Percentiles rank a stretch among this genome's conserved stretches.
Evolutionary conservation across 352 stramenopile genomes (phyloP).

Genomic region (Globisporangium irregulare): DNA sequence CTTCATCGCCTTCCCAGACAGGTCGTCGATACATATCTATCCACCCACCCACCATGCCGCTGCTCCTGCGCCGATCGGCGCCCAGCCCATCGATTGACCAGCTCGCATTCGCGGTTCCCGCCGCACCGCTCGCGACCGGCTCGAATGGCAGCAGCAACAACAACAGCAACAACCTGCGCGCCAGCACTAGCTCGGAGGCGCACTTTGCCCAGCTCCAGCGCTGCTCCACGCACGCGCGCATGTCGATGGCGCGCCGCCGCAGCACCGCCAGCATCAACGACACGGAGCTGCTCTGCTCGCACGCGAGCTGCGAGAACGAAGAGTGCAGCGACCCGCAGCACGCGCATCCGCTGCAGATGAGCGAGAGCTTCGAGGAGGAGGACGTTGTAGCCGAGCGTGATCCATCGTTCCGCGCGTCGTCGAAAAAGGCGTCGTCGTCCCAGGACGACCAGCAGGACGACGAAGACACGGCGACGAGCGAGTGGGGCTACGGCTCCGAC

Average conservation of each 20-base stretch:
- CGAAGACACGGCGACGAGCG: slow-evolving; percentile 32
- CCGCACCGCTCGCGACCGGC: slow-evolving; percentile 24
- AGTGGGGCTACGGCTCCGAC: slow-evolving; percentile 35
- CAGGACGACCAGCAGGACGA: slow-evolving; percentile 33
- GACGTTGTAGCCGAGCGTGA: slow-evolving; percentile 9
- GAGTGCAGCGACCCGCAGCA: slow-evolving; percentile 21
- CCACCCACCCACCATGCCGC: slow-evolving; percentile 44
- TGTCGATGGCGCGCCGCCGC: slow-evolving; percentile 31
- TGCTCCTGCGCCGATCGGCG: slow-evolving; percentile 60
- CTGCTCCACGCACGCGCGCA: slow-evolving; percentile 34
- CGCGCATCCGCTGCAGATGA: slow-evolving; percentile 10
- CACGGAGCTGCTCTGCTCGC: slow-evolving; percentile 14
- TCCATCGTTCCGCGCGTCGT: slow-evolving; percentile 23
- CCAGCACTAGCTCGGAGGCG: slow-evolving; percentile 9
- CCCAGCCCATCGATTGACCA: slow-evolving; percentile 72
- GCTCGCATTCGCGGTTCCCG: slow-evolving; percentile 48
- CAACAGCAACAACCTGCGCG: slow-evolving; percentile 11
- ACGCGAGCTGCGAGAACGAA: slow-evolving; percentile 17
- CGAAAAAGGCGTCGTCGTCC: slow-evolving; percentile 30
- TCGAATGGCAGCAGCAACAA: slow-evolving; percentile 1
- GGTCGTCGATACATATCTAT: slow-evolving; percentile 3
- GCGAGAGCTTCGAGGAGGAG: slow-evolving; percentile 18
- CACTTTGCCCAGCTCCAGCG: slow-evolving; percentile 25
- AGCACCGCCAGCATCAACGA: slow-evolving; percentile 35
- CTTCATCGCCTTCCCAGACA: slow-evolving; percentile 6